A percentile compares a stretch with the other conserved stretches of the same genome.
Evolutionary conservation across 352 stramenopile species (phyloP).

Genomic region (Sclerospora graminicola): DNA sequence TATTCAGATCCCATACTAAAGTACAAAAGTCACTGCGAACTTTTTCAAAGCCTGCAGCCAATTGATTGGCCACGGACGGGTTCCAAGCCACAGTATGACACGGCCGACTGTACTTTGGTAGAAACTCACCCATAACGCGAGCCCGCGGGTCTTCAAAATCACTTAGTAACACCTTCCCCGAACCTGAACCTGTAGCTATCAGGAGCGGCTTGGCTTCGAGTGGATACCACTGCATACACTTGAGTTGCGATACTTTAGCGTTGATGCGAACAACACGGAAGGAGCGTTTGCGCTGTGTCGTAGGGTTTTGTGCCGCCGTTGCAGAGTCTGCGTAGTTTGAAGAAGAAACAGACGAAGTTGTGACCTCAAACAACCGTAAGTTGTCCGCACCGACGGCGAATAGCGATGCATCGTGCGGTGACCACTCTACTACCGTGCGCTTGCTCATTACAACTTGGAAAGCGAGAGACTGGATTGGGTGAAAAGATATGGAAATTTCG

Average conservation of each 20-base stretch:
- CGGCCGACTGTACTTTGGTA: slow-evolving; percentile 71
- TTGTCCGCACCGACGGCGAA: slow-evolving; percentile 79
- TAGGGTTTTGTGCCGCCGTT: slow-evolving; percentile 4
- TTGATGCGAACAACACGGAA: slow-evolving; percentile 80
- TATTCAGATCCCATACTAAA: slow-evolving; percentile 77
- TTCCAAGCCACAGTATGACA: slow-evolving; percentile 85
- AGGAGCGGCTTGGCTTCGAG: slow-evolving; percentile 62
- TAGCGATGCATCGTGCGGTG: slow-evolving; percentile 66
- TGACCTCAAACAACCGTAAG: slow-evolving; percentile 74
- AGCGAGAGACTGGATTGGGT: slow-evolving; percentile 9
- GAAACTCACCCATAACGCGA: slow-evolving; percentile 56
- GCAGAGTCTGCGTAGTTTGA: slow-evolving; percentile 1
- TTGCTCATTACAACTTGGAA: slow-evolving; percentile 74
- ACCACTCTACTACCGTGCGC: slow-evolving; percentile 78
- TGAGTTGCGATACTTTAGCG: slow-evolving; percentile 62
- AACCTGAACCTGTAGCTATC: slow-evolving; percentile 61
- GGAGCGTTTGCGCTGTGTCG: slow-evolving; percentile 74
- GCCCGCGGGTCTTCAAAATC: slow-evolving; percentile 66
- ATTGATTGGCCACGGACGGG: slow-evolving; percentile 51
- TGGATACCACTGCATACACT: slow-evolving; percentile 79
- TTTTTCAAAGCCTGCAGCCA: slow-evolving; percentile 80
- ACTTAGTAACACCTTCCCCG: slow-evolving; percentile 74
- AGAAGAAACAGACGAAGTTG: slow-evolving; percentile 15
- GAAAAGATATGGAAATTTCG: slow-evolving; percentile 2
- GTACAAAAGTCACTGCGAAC: slow-evolving; percentile 80